A percentile compares a stretch with the other conserved stretches of the same genome.
Evolutionary conservation across 306 rosid genomes (phyloP).

Genomic region (Acacia confusa): DNA sequence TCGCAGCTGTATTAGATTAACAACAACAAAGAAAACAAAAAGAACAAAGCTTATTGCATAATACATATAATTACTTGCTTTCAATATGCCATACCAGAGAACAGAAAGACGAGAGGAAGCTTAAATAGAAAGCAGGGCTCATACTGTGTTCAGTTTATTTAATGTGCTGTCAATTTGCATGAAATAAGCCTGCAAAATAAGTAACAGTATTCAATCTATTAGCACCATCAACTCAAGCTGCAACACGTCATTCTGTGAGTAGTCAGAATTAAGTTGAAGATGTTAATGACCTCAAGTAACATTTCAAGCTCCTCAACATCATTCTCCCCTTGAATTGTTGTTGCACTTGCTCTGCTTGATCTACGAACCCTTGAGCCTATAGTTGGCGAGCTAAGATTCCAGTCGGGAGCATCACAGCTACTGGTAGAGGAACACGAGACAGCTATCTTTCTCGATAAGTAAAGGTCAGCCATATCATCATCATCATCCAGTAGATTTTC

Average conservation of each 20-base stretch:
- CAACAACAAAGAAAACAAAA: neutral
- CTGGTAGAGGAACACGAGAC: constrained; percentile 50
- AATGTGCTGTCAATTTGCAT: constrained; percentile 75
- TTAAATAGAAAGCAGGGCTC: constrained; percentile 19
- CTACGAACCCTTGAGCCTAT: constrained; percentile 52
- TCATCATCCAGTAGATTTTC: constrained; percentile 86
- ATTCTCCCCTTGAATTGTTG: constrained; percentile 51
- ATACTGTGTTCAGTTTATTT: constrained; percentile 73
- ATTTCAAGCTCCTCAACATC: constrained; percentile 84
- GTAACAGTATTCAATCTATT: constrained; percentile 11
- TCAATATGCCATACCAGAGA: neutral
- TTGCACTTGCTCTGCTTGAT: constrained; percentile 58
- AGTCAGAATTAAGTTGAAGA: neutral
- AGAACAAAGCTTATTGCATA: neutral
- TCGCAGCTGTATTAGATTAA: constrained; percentile 48
- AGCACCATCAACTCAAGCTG: constrained; percentile 15
- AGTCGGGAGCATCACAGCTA: constrained; percentile 46
- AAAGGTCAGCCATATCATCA: constrained; percentile 83
- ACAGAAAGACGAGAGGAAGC: neutral
- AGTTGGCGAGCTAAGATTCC: constrained; percentile 57
- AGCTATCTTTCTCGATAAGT: constrained; percentile 65
- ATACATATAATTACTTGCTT: neutral
- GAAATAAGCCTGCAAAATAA: constrained; percentile 66
- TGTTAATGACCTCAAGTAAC: constrained; percentile 68
- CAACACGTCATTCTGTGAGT: neutral